Evolutionary conservation across 306 rosid species (phyloP).

Genomic region (Citrullus amarus): DNA sequence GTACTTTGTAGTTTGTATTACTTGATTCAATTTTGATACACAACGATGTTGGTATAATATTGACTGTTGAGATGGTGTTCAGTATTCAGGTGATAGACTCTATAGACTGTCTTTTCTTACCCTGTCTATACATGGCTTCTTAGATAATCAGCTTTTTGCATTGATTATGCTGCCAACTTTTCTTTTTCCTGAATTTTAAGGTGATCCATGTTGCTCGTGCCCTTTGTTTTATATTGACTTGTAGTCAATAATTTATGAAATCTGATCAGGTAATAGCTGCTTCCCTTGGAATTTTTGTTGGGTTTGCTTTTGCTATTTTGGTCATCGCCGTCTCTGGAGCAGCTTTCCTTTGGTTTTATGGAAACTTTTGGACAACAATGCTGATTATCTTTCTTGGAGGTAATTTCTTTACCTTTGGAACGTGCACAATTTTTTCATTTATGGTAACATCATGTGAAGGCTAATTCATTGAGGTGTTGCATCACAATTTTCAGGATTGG

Average conservation of each 20-base stretch:
- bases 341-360: slow-evolving; percentile 75
- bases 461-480: slow-evolving; percentile 21
- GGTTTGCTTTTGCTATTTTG: slow-evolving; percentile 59
- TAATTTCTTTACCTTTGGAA: slow-evolving; percentile 25
- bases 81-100: background rate
- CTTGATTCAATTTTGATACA: background rate
- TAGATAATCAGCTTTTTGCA: background rate
- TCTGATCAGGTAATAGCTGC: slow-evolving; percentile 51
- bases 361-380: slow-evolving; percentile 85
- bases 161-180: background rate
- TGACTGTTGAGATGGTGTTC: background rate
- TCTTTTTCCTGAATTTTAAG: background rate
- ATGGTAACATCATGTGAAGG: background rate
- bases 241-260: slow-evolving; percentile 14
- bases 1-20: background rate
- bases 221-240: slow-evolving; percentile 9
- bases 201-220: background rate
- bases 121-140: background rate
- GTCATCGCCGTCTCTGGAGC: slow-evolving; percentile 59
- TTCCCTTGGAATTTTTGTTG: slow-evolving; percentile 53
- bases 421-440: slow-evolving; percentile 7
- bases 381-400: slow-evolving; percentile 78
- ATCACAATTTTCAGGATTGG: slow-evolving; percentile 58
- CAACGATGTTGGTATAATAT: background rate
- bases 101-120: background rate